Base-by-base conservation (phyloP, 495 filamentous ascomycete species). In the Aspergillus avenaceus region DNA sequence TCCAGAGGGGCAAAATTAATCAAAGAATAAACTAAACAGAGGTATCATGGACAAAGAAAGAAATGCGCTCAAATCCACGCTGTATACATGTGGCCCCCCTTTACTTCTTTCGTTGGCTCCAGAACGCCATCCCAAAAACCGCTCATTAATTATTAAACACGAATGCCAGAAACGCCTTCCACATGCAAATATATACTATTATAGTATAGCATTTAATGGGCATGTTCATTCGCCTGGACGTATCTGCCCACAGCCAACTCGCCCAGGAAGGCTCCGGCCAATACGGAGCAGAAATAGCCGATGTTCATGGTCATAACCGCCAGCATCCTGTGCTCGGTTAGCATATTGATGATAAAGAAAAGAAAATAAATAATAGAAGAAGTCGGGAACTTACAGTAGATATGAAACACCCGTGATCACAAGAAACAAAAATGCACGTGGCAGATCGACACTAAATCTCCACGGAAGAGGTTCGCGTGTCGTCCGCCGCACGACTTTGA, bases 291-390 rank as follows among this genome's bases (percentile, higher is more conserved):
- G 70, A 96, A 97, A 61, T 96, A 97, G n/a, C 92, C 92, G 37
- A 97, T 80, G 59, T 97, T 97, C 81, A 92, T 80, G 3, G 90
- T 93, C 92, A 97, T 97, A 58, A 96, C 88, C n/a, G 88, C 91
- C 70, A 97, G 74, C 92, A 97, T 97, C 43, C 92, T 97, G 60
- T n/a, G n/a, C n/a, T n/a, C n/a, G n/a, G n/a, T n/a, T n/a, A n/a
- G n/a, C n/a, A 46, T 19, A 48, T 19, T 18, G 12, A 27, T 11
- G 26, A 31, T n/a, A 8, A 37, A 45, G 22, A 32, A 3, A 22
- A 28, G 5, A 8, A 22, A 24, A 19, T 12, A 18, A 8, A 43
- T n/a, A 5, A 13, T 9, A 25, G 23, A 12, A 21, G 6, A 47
- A 26, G 16, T 7, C 18, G 25, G 13, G 24, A 14, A 82, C 90